Percentiles rank a stretch among this genome's conserved stretches.
Conservation (phyloP, 257 asterid genomes). For the Solanum clarkiae region DNA sequence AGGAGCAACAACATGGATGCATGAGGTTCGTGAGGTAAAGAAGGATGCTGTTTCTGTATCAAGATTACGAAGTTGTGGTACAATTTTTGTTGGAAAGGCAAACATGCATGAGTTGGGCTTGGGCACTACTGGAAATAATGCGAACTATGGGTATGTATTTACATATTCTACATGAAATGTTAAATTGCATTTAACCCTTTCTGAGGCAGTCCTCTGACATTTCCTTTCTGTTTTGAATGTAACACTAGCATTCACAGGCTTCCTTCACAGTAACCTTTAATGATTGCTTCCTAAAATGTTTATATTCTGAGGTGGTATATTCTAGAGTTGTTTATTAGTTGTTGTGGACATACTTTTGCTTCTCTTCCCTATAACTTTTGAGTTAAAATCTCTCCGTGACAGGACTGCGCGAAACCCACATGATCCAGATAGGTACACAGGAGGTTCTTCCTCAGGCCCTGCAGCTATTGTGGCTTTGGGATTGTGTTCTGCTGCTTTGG, state of each 20-base stretch:
- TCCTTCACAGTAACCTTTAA: background rate
- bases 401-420: constrained; percentile 98
- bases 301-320: background rate
- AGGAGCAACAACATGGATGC: constrained; percentile 90
- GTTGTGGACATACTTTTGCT: background rate
- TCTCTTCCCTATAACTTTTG: background rate
- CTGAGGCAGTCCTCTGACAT: background rate
- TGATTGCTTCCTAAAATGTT: background rate
- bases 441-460: constrained; percentile 99
- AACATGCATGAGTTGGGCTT: constrained; percentile 98
- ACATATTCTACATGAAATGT: background rate
- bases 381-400: constrained; percentile 2
- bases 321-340: background rate
- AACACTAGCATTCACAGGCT: background rate
- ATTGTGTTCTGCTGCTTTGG: constrained; percentile 90
- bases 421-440: constrained; percentile 89
- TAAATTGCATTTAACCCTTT: background rate
- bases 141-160: constrained; percentile 74
- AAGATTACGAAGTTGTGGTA: constrained; percentile 89
- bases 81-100: constrained; percentile 89
- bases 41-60: constrained; percentile 69
- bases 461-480: constrained; percentile 98
- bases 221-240: background rate
- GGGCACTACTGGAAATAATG: constrained; percentile 94
- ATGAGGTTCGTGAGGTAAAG: constrained; percentile 63